These are phyloP conservation scores for Naganishia randhawae DNA, from an alignment of 768 basidiomycete species.

Conservation along the genomic window DNA sequence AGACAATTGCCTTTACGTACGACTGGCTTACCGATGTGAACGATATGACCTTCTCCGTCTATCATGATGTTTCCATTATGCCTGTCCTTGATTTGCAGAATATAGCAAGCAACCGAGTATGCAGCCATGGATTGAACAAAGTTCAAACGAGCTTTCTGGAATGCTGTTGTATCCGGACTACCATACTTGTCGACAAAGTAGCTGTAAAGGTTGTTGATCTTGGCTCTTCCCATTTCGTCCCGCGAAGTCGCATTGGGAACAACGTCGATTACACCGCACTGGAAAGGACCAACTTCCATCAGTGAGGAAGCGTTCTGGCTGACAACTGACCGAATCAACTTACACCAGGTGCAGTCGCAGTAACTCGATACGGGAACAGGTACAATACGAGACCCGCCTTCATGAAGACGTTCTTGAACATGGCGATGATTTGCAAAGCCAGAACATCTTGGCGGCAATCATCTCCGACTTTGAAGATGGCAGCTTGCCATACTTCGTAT, in stretches of 20 bases:
- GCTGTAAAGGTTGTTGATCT: slow-evolving; percentile 89
- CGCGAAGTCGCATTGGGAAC: slow-evolving; percentile 96
- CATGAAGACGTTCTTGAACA: slow-evolving; percentile 98
- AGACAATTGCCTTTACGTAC: not conserved
- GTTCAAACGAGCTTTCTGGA: slow-evolving; percentile 87
- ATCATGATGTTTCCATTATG: slow-evolving; percentile 99
- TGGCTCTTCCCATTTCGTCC: slow-evolving; percentile 98
- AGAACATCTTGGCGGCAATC: slow-evolving; percentile 99
- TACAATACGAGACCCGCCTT: slow-evolving; percentile 83
- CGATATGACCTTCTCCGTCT: slow-evolving; percentile 92
- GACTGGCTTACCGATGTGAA: slow-evolving; percentile 73
- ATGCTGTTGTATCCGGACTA: slow-evolving; percentile 77
- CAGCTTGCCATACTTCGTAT: slow-evolving; percentile 92
- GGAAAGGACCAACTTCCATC: not conserved
- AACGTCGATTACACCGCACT: slow-evolving; percentile 98
- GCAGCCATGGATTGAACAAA: slow-evolving; percentile 99
- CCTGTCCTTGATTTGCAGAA: slow-evolving; percentile 95
- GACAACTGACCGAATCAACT: slow-evolving; percentile 44
- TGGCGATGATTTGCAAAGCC: slow-evolving; percentile 92
- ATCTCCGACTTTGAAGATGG: slow-evolving; percentile 99
- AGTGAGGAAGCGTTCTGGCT: not conserved
- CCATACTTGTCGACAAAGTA: slow-evolving; percentile 95
- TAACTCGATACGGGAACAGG: slow-evolving; percentile 92
- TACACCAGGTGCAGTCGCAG: slow-evolving; percentile 92
- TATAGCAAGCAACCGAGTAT: slow-evolving; percentile 96